Conservation (phyloP, 805 yeast genomes). For the Candida adriatica region DNA sequence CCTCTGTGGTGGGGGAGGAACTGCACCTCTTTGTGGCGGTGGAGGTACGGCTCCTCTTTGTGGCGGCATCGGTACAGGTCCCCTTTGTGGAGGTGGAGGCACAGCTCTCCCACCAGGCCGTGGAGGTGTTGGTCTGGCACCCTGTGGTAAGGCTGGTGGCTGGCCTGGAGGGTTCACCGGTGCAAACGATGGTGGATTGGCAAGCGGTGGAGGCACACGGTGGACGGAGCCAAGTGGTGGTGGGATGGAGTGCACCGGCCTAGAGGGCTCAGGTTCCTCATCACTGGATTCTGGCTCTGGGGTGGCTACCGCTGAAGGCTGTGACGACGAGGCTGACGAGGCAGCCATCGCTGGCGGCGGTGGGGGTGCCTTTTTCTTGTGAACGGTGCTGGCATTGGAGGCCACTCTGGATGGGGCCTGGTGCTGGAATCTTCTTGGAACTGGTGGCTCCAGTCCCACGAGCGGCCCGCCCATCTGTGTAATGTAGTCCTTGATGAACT, state of each 20-base stretch:
- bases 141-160: slow-evolving; percentile 5
- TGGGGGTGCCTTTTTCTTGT: slow-evolving; percentile 34
- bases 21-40: slow-evolving; percentile 19
- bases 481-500: slow-evolving; percentile 75
- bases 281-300: slow-evolving; percentile 5
- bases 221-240: too few species aligned
- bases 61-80: slow-evolving; percentile 13
- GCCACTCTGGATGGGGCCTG: slow-evolving; percentile 15
- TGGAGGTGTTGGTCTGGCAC: slow-evolving; percentile 4
- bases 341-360: slow-evolving; percentile 29
- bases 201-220: slow-evolving; percentile 20
- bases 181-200: slow-evolving; percentile 9
- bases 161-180: slow-evolving; percentile 10
- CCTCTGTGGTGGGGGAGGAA: slow-evolving; percentile 20
- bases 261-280: slow-evolving; percentile 10
- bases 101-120: slow-evolving; percentile 1
- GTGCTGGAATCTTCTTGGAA: slow-evolving; percentile 57
- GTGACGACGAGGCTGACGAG: slow-evolving; percentile 3
- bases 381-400: slow-evolving; percentile 17
- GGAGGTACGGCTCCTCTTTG: slow-evolving; percentile 19
- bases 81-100: slow-evolving; percentile 10
- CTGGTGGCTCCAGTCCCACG: slow-evolving; percentile 79
- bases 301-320: slow-evolving; percentile 9
- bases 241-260: too few species aligned
- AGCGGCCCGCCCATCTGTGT: slow-evolving; percentile 70